Conservation (phyloP, 2,329 filamentous ascomycete species). For the Bipolaris gigantea region DNA sequence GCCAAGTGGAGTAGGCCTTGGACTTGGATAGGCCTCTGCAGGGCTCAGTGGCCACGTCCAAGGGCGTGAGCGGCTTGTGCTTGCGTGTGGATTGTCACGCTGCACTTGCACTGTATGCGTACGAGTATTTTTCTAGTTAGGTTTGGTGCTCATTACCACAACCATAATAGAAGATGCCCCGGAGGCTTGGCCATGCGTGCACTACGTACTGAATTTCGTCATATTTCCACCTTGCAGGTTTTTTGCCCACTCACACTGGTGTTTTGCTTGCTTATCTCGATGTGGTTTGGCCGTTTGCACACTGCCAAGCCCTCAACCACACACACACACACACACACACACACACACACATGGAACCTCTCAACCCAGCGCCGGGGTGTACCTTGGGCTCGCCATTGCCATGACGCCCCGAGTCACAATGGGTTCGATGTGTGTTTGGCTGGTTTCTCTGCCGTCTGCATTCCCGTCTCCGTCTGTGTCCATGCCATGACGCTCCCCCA, state of each 20-base stretch:
- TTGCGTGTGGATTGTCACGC: background rate
- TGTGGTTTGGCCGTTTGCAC: conserved; percentile 19
- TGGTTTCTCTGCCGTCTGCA: background rate
- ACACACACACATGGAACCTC: conserved; percentile 10
- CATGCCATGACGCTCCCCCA: background rate
- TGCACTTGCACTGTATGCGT: background rate
- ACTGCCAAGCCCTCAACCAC: conserved; percentile 15
- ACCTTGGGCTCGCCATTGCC: background rate
- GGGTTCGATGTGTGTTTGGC: background rate
- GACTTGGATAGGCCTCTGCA: background rate
- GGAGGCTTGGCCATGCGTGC: background rate
- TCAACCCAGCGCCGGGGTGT: background rate
- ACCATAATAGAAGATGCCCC: background rate
- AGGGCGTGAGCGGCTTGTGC: too few relatives aligned
- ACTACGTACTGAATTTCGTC: background rate
- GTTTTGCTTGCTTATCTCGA: background rate
- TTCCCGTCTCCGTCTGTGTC: background rate
- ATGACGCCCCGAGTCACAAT: background rate
- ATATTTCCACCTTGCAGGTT: conserved; percentile 17
- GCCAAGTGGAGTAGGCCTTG: background rate
- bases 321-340: too few relatives aligned
- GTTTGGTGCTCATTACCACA: background rate
- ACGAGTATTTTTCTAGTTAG: background rate
- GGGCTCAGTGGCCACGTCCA: background rate
- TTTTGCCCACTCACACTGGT: conserved; percentile 8